These are phyloP conservation scores for Mytilinidion resinicola DNA, from an alignment of 495 filamentous ascomycete species.

Conservation along the genomic window DNA sequence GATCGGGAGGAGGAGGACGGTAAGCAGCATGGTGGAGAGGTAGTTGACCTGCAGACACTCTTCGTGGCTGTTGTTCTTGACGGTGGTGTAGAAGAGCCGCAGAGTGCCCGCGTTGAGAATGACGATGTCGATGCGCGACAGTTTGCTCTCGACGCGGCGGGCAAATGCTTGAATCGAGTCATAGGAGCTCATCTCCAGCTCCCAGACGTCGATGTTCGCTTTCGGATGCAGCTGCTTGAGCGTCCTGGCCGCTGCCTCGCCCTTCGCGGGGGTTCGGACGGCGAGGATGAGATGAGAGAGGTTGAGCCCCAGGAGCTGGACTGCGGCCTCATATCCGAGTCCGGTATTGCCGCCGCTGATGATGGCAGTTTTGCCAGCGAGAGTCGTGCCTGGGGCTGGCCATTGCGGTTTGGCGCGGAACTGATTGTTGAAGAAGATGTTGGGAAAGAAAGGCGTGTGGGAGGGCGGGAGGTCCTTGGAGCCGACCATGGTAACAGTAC, in stretches of 20 bases:
- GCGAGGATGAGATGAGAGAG: slow-evolving; percentile 29
- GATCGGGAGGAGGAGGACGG: slow-evolving; percentile 37
- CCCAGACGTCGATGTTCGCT: slow-evolving; percentile 45
- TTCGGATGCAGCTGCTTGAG: slow-evolving; percentile 32
- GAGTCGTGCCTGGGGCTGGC: slow-evolving; percentile 8
- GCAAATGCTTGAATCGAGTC: slow-evolving; percentile 46
- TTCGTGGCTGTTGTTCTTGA: slow-evolving; percentile 42
- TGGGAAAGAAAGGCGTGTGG: slow-evolving; percentile 13
- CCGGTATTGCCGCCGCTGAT: slow-evolving; percentile 29
- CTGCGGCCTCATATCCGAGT: slow-evolving; percentile 28
- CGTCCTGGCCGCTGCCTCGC: slow-evolving; percentile 38
- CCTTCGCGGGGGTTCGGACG: slow-evolving; percentile 35
- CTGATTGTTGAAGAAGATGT: slow-evolving; percentile 17
- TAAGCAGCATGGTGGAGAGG: slow-evolving; percentile 43
- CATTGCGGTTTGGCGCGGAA: slow-evolving; percentile 30
- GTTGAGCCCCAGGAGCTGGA: slow-evolving; percentile 24
- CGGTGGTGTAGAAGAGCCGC: slow-evolving; percentile 25
- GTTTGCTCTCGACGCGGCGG: slow-evolving; percentile 32
- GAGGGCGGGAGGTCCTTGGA: slow-evolving; percentile 26
- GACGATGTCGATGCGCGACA: slow-evolving; percentile 37
- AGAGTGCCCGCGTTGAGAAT: slow-evolving; percentile 43
- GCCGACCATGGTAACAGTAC: slow-evolving; percentile 10
- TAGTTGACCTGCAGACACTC: slow-evolving; percentile 50
- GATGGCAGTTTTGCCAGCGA: slow-evolving; percentile 25
- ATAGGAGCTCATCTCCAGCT: slow-evolving; percentile 49